These are phyloP conservation scores for Toxicodendron radicans DNA, from an alignment of 345 rosid species.

Conservation along the genomic window DNA sequence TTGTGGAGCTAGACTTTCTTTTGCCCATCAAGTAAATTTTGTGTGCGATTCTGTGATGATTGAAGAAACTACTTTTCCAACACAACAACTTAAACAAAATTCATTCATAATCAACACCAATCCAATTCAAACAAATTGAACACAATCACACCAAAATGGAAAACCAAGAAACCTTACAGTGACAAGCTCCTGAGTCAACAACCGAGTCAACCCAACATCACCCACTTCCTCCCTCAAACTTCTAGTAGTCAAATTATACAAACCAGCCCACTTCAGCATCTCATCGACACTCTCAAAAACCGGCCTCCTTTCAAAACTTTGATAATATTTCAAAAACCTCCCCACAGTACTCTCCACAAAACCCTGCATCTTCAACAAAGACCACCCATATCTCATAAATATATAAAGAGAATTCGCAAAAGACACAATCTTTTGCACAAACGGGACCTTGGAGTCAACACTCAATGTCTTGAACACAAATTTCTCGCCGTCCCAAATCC, in stretches of 20 bases:
- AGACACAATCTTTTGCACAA: constrained; percentile 57
- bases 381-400: constrained; percentile 73
- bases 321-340: constrained; percentile 77
- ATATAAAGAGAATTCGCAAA: constrained; percentile 53
- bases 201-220: constrained; percentile 48
- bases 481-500: constrained; percentile 76
- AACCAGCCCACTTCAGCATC: constrained; percentile 90
- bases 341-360: constrained; percentile 63
- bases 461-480: constrained; percentile 63
- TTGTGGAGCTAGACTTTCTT: no score
- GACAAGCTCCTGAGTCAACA: constrained; percentile 62
- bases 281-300: constrained; percentile 72
- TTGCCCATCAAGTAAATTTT: no score
- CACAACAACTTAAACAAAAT: no score
- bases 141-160: background rate
- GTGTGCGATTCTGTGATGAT: no score
- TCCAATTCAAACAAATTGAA: background rate
- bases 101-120: no score
- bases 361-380: constrained; percentile 65
- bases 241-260: constrained; percentile 65
- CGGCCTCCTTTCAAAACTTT: constrained; percentile 61
- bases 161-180: constrained; percentile 51
- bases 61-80: no score
- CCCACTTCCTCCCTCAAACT: constrained; percentile 60
- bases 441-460: constrained; percentile 35